phyloP scores from a whole-genome alignment of 129 eudicot genomes.

The Calendula officinalis region DNA sequence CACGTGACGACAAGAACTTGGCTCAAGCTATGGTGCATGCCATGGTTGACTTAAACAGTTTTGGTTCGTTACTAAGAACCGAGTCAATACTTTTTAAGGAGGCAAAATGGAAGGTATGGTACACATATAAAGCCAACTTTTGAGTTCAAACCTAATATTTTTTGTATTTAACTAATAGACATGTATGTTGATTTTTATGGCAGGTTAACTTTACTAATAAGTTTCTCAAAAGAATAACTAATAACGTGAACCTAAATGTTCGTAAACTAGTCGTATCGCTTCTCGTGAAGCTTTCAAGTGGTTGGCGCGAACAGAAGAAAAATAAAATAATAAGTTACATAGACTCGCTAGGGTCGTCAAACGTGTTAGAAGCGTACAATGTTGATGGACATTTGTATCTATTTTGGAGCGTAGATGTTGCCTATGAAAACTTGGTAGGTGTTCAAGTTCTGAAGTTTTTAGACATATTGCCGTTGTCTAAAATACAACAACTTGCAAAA shows the following conservation, averaged over 20 bases:
- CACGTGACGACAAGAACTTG: slow-evolving; percentile 46
- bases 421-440: slow-evolving; percentile 24
- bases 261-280: slow-evolving; percentile 27
- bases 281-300: slow-evolving; percentile 41
- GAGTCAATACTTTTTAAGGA: slow-evolving; percentile 32
- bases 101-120: slow-evolving; percentile 57
- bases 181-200: not conserved
- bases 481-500: slow-evolving; percentile 23
- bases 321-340: not conserved
- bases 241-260: slow-evolving; percentile 2
- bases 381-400: slow-evolving; percentile 28
- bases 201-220: slow-evolving; percentile 40
- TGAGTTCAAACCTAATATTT: not conserved
- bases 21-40: slow-evolving; percentile 38
- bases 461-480: slow-evolving; percentile 28
- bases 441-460: slow-evolving; percentile 39
- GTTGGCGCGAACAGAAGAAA: slow-evolving; percentile 35
- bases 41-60: slow-evolving; percentile 31
- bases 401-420: slow-evolving; percentile 39
- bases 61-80: slow-evolving; percentile 10
- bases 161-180: not conserved
- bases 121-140: not conserved
- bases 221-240: slow-evolving; percentile 24
- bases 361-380: slow-evolving; percentile 34
- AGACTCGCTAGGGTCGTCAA: not conserved